Evolutionary conservation across 108 stramenopile genomes (phyloP).

Genomic region (Skeletonema costatum): DNA sequence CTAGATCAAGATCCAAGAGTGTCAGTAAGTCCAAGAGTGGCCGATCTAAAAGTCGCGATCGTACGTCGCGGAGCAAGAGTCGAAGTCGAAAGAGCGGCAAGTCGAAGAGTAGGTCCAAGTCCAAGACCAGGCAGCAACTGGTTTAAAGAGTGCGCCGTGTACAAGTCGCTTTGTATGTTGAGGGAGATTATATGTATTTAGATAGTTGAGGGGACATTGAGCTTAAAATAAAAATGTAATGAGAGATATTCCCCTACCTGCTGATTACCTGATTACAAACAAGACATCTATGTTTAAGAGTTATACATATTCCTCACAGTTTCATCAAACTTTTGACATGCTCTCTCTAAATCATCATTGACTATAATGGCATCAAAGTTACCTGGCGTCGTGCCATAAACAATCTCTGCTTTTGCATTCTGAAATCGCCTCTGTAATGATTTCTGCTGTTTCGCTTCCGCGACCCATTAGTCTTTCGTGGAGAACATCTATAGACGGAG

Average conservation of each 20-base stretch:
- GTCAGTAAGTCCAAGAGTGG: conserved; percentile 16
- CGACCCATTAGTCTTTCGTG: conserved; percentile 74
- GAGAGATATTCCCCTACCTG: no score
- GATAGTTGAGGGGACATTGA: neutral
- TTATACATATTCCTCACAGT: conserved; percentile 50
- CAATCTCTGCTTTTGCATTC: conserved; percentile 88
- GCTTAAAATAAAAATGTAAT: neutral
- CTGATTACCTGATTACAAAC: no score
- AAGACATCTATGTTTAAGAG: neutral
- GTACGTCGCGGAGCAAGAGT: conserved; percentile 16
- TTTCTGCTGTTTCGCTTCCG: conserved; percentile 90
- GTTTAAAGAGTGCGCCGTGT: neutral
- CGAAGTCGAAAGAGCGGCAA: conserved; percentile 1
- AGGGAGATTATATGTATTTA: neutral
- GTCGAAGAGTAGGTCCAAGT: conserved; percentile 3
- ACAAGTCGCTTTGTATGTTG: neutral
- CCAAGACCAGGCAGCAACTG: conserved; percentile 2
- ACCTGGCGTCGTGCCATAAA: conserved; percentile 67
- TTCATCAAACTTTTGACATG: conserved; percentile 53
- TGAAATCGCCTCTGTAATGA: conserved; percentile 64
- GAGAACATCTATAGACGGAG: conserved; percentile 86
- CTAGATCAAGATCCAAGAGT: conserved; percentile 20
- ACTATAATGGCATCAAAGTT: conserved; percentile 83
- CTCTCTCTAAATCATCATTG: conserved; percentile 87
- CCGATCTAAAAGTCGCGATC: conserved; percentile 11